phyloP scores from a whole-genome alignment of 2,329 filamentous ascomycete genomes.

The Hymenoscyphus occultus region DNA sequence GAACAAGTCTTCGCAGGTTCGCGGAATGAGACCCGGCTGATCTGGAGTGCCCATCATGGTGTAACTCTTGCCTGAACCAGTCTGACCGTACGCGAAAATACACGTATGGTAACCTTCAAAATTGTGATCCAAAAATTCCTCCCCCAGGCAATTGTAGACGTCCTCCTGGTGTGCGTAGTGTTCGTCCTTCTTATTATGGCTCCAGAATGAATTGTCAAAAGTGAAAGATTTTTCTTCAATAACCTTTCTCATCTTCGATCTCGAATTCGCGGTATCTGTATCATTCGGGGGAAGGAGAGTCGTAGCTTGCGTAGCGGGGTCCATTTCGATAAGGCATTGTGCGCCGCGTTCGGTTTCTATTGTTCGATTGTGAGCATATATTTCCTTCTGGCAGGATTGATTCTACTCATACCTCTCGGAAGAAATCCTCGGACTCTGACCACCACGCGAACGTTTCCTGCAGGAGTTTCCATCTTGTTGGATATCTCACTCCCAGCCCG shows the following conservation, averaged over 20 bases:
- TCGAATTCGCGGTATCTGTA: conserved; percentile 51
- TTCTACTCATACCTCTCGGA: conserved; percentile 59
- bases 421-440: conserved; percentile 78
- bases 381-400: background rate
- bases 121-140: conserved; percentile 98
- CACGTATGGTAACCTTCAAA: conserved; percentile 99
- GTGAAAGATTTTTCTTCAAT: conserved; percentile 88
- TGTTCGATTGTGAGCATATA: conserved; percentile 19
- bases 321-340: conserved; percentile 87
- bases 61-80: conserved; percentile 95
- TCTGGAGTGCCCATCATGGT: conserved; percentile 93
- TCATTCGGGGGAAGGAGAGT: conserved; percentile 70
- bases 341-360: conserved; percentile 78
- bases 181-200: conserved; percentile 71
- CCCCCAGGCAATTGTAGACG: conserved; percentile 88
- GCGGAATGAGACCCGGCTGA: conserved; percentile 85
- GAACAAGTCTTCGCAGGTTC: conserved; percentile 94
- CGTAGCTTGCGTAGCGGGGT: conserved; percentile 81
- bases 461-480: conserved; percentile 51
- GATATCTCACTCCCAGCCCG: conserved; percentile 62
- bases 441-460: conserved; percentile 78
- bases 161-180: conserved; percentile 93
- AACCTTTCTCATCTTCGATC: conserved; percentile 66
- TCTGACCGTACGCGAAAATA: conserved; percentile 98
- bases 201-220: conserved; percentile 99